Evolutionary conservation across 2,329 filamentous ascomycete genomes (phyloP), one percentile per base, ranked within the genome.

Genomic region (Exophiala alcalophila): DNA sequence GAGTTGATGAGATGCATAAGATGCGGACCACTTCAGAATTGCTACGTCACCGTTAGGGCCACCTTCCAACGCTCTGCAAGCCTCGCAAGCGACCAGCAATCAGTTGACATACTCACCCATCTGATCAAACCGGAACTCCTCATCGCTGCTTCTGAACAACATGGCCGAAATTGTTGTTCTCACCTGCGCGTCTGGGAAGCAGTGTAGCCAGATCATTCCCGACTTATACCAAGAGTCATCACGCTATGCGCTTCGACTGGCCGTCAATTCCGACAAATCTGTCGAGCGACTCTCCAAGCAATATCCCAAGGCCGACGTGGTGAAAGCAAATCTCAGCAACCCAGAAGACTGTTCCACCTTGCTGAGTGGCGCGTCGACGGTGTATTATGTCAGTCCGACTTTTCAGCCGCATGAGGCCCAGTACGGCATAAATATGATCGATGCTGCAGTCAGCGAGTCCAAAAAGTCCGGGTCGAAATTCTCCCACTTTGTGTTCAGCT

Each of bases 151-250:
- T n/a, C n/a, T n/a, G n/a, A n/a, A n/a, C n/a, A n/a, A n/a, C n/a
- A n/a, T n/a, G n/a, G n/a, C n/a, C n/a, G n/a, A n/a, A n/a, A n/a
- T n/a, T n/a, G n/a, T n/a, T n/a, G n/a, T n/a, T n/a, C 48, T 69
- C 21, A 67, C 63, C 31, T 64, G 57, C 36, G 61, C 65, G 4
- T 58, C 58, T 18, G 65, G 65, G 31, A 67, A 66, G 37, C 65
- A 68, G 53, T 57, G 57, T 42, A 47, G 53, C 4, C 50, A 50
- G 2, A 55, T 68, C 14, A 57, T 68, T 20, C 63, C 62, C 4
- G 53, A 61, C 3, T 50, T 69, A 7, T 47, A 57, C n/a, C 11
- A 31, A 12, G 19, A 36, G 11, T 15, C 32, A 16, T 30, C 28
- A 14, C n/a, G 10, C 10, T 40, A 40, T 7, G 52, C 49, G 24